Conservation (phyloP, 2,329 filamentous ascomycete species). For the Sarocladium oryzae region DNA sequence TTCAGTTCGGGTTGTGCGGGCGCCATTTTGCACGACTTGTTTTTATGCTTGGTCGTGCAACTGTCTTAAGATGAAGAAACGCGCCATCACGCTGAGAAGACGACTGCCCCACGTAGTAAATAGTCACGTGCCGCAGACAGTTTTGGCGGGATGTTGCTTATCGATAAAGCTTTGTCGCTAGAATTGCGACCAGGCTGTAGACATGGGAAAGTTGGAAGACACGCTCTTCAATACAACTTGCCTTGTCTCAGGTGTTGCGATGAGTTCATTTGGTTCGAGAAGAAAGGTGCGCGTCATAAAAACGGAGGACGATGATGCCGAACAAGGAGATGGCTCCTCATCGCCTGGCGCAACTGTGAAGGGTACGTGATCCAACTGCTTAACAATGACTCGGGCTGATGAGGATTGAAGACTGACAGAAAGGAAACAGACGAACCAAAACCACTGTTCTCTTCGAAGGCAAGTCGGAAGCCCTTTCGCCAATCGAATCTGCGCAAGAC, state of each 20-base stretch:
- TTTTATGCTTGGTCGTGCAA: constrained; percentile 15
- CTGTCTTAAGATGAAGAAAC: constrained; percentile 1
- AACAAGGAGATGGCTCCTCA: constrained; percentile 12
- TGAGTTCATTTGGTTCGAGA: constrained; percentile 51
- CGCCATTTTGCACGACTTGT: constrained; percentile 65
- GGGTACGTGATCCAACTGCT: constrained; percentile 27
- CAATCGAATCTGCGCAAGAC: constrained; percentile 53
- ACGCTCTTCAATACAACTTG: too few species aligned
- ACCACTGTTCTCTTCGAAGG: constrained; percentile 35
- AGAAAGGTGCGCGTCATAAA: constrained; percentile 74
- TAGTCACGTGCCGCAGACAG: neutral
- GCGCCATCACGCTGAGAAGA: constrained; percentile 3
- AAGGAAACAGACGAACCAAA: constrained; percentile 25
- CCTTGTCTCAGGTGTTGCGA: constrained; percentile 19
- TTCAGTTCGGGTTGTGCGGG: constrained; percentile 98
- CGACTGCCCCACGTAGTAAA: neutral
- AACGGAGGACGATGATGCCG: constrained; percentile 58
- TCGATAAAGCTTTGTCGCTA: neutral
- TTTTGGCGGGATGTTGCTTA: neutral
- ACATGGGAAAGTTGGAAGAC: too few species aligned
- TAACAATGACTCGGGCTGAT: constrained; percentile 26
- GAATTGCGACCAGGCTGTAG: neutral
- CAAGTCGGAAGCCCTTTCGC: constrained; percentile 46
- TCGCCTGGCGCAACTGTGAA: constrained; percentile 20
- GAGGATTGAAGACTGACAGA: constrained; percentile 26